Evolutionary conservation across 352 stramenopile species (phyloP).

Genomic region (Phytophthora niederhauseri): DNA sequence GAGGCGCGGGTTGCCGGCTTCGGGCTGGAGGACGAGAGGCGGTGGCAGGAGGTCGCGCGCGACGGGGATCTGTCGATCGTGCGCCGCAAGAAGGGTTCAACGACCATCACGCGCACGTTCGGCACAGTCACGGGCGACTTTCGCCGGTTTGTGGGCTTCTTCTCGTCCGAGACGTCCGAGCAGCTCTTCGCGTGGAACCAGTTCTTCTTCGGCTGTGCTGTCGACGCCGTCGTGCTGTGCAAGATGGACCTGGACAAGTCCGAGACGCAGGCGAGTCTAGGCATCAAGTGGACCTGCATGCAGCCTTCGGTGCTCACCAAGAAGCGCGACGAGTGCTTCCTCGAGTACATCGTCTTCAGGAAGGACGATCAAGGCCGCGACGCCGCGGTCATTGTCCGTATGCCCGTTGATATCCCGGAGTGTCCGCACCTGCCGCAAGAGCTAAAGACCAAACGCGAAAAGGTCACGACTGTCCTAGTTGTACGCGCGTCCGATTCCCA

Average conservation of each 20-base stretch:
- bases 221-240: slow-evolving; percentile 73
- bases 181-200: slow-evolving; percentile 77
- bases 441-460: slow-evolving; percentile 66
- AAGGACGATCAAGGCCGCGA: slow-evolving; percentile 63
- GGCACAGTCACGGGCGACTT: slow-evolving; percentile 61
- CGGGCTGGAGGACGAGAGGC: slow-evolving; percentile 23
- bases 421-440: slow-evolving; percentile 52
- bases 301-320: slow-evolving; percentile 58
- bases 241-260: slow-evolving; percentile 59
- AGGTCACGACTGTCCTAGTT: slow-evolving; percentile 55
- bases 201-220: slow-evolving; percentile 62
- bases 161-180: slow-evolving; percentile 64
- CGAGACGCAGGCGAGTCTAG: slow-evolving; percentile 57
- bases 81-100: slow-evolving; percentile 29
- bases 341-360: slow-evolving; percentile 75
- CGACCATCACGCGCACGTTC: slow-evolving; percentile 55
- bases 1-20: slow-evolving; percentile 37
- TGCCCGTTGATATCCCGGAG: slow-evolving; percentile 68
- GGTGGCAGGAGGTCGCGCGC: slow-evolving; percentile 40
- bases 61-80: slow-evolving; percentile 38
- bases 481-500: slow-evolving; percentile 45
- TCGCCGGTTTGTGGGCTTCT: slow-evolving; percentile 65
- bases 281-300: slow-evolving; percentile 83
- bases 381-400: slow-evolving; percentile 62
- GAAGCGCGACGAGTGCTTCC: slow-evolving; percentile 76